Conservation (phyloP, 1,284 basidiomycete genomes). For the Trichosporon inkin region DNA sequence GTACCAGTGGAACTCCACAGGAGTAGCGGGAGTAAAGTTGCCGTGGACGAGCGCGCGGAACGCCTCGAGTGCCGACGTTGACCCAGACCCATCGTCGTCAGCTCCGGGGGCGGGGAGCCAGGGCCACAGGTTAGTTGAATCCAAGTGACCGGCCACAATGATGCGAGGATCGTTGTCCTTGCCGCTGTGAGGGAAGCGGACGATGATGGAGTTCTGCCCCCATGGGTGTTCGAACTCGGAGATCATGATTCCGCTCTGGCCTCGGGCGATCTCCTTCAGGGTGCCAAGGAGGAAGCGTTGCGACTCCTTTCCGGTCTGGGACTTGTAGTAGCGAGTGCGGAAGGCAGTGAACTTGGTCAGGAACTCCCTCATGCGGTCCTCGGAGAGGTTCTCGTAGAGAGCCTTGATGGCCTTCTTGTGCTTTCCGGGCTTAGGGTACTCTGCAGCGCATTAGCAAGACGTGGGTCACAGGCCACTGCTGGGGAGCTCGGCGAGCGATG, state of each 20-base stretch:
- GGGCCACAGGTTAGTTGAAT: conserved; percentile 82
- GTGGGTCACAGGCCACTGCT: not conserved
- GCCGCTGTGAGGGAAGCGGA: conserved; percentile 51
- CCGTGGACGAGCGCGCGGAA: conserved; percentile 76
- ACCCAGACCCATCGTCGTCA: conserved; percentile 86
- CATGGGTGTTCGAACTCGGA: conserved; percentile 81
- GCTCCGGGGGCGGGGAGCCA: conserved; percentile 62
- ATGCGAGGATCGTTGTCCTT: conserved; percentile 51
- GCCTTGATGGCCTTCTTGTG: conserved; percentile 41
- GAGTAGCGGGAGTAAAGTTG: conserved; percentile 65
- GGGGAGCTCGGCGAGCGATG: not conserved
- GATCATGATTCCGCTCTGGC: conserved; percentile 64
- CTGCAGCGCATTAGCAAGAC: conserved; percentile 14
- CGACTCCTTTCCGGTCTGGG: conserved; percentile 64
- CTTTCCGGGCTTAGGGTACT: conserved; percentile 44
- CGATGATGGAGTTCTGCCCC: conserved; percentile 85
- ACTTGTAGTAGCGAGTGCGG: conserved; percentile 53
- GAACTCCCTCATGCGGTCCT: conserved; percentile 56
- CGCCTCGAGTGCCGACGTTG: conserved; percentile 84
- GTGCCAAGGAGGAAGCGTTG: conserved; percentile 77
- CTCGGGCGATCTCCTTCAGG: conserved; percentile 66
- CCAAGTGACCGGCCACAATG: conserved; percentile 80
- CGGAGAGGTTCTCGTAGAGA: conserved; percentile 36
- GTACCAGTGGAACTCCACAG: conserved; percentile 95
- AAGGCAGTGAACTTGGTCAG: conserved; percentile 63